A percentile compares a stretch with the other conserved stretches of the same genome.
Conservation (phyloP, 768 basidiomycete genomes). For the Auricularia cornea region DNA sequence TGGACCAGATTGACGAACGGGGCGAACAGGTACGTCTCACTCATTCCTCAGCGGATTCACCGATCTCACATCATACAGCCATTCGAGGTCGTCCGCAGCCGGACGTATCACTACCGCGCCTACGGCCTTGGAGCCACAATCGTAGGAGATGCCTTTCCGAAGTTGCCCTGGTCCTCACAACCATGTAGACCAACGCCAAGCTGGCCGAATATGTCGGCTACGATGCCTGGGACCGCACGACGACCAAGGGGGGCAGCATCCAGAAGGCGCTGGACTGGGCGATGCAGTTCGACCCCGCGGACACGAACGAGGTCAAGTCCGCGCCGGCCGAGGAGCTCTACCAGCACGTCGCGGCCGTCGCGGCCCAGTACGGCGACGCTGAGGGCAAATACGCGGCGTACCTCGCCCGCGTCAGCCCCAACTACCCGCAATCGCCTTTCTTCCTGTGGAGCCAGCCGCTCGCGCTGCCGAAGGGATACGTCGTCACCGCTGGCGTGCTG, state of each 20-base stretch:
- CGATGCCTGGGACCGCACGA: constrained; percentile 38
- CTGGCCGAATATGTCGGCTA: constrained; percentile 42
- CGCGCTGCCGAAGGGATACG: constrained; percentile 10
- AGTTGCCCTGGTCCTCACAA: neutral
- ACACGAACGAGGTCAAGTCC: constrained; percentile 2
- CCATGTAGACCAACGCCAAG: constrained; percentile 48
- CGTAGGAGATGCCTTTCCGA: constrained; percentile 25
- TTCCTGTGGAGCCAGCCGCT: constrained; percentile 52
- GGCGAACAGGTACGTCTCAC: constrained; percentile 34
- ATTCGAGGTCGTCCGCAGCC: constrained; percentile 49
- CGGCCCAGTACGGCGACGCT: constrained; percentile 51
- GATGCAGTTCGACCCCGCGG: constrained; percentile 24
- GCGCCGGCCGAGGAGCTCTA: constrained; percentile 34
- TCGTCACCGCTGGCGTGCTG: neutral
- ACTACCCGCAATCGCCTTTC: constrained; percentile 37
- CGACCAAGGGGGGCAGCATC: constrained; percentile 45
- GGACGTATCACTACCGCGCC: constrained; percentile 58
- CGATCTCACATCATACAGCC: constrained; percentile 34
- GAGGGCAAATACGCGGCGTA: constrained; percentile 44
- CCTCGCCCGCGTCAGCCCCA: constrained; percentile 24
- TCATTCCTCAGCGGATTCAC: neutral
- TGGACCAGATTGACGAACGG: constrained; percentile 44
- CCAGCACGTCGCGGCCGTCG: constrained; percentile 50
- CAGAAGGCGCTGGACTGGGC: constrained; percentile 52
- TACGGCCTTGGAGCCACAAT: constrained; percentile 65